These are phyloP conservation scores for Pisolithus thermaeus DNA, from an alignment of 1,284 basidiomycete genomes.

Conservation along the genomic window DNA sequence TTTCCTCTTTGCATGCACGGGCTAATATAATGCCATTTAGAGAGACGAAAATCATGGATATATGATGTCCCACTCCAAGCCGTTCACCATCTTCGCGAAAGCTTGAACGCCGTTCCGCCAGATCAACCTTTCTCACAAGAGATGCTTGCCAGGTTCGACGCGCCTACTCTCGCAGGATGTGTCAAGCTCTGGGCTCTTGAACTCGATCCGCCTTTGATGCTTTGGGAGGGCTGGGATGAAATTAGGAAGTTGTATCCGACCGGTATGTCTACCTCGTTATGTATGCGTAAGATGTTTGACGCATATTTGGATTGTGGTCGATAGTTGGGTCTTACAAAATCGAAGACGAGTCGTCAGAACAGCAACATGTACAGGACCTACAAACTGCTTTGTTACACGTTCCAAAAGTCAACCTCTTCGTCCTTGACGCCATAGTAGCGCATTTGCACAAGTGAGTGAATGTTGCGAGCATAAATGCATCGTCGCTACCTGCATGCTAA, in stretches of 20 bases:
- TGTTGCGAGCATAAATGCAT: conserved; percentile 5
- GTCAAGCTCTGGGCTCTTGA: conserved; percentile 86
- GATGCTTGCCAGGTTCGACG: conserved; percentile 71
- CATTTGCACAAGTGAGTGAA: conserved; percentile 67
- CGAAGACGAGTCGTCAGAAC: conserved; percentile 48
- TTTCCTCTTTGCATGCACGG: conserved; percentile 4
- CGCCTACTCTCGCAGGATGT: conserved; percentile 78
- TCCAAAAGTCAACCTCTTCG: conserved; percentile 77
- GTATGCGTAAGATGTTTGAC: conserved; percentile 1
- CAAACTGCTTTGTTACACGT: conserved; percentile 64
- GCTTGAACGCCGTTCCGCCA: conserved; percentile 67
- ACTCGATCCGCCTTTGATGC: conserved; percentile 74
- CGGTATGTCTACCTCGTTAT: conserved; percentile 23
- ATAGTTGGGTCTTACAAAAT: conserved; percentile 52
- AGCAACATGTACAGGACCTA: conserved; percentile 64
- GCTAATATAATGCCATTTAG: conserved; percentile 31
- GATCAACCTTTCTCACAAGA: conserved; percentile 61
- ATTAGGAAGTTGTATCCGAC: conserved; percentile 78
- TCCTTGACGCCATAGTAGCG: conserved; percentile 73
- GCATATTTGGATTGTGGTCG: not conserved
- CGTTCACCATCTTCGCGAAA: conserved; percentile 79
- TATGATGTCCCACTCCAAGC: conserved; percentile 83
- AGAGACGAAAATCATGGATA: conserved; percentile 89
- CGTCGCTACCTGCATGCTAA: not conserved
- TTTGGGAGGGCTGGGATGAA: conserved; percentile 89